These are phyloP conservation scores for Cryptococcus sp. DNA, from an alignment of 1,284 basidiomycete species.

Conservation along the genomic window DNA sequence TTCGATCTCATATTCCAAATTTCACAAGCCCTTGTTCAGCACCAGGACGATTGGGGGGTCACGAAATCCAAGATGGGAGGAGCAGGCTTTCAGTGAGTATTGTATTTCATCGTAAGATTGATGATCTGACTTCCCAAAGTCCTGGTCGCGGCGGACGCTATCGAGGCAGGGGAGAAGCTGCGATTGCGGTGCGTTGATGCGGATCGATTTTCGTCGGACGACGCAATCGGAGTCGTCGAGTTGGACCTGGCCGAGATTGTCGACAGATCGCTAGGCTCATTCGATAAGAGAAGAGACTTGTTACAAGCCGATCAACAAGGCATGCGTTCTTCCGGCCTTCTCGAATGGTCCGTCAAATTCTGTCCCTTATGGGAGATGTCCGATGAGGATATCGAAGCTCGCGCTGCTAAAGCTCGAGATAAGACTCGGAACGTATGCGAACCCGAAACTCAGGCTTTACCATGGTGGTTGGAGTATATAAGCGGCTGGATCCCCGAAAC, in stretches of 20 bases:
- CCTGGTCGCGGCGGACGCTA: slow-evolving; percentile 42
- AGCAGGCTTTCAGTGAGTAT: slow-evolving; percentile 46
- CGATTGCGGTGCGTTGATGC: slow-evolving; percentile 50
- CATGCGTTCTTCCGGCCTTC: slow-evolving; percentile 38
- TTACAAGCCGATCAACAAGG: slow-evolving; percentile 37
- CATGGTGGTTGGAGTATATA: slow-evolving; percentile 41
- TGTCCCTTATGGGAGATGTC: slow-evolving; percentile 50
- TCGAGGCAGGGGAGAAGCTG: slow-evolving; percentile 50
- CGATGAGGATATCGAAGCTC: slow-evolving; percentile 26
- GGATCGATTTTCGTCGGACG: slow-evolving; percentile 55
- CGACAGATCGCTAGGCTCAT: slow-evolving; percentile 23
- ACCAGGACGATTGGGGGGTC: slow-evolving; percentile 50
- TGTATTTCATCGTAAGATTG: neutral
- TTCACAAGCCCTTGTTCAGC: slow-evolving; percentile 50
- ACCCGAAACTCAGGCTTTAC: slow-evolving; percentile 15
- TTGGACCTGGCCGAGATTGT: slow-evolving; percentile 51
- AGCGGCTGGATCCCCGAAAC: slow-evolving; percentile 23
- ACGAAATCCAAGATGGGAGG: slow-evolving; percentile 50
- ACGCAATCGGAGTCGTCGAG: slow-evolving; percentile 53
- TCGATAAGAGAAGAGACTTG: slow-evolving; percentile 35
- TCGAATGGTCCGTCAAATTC: slow-evolving; percentile 50
- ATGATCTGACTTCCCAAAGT: slow-evolving; percentile 31
- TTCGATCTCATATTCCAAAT: slow-evolving; percentile 46
- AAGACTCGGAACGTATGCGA: slow-evolving; percentile 14
- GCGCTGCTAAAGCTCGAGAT: slow-evolving; percentile 14